Percentiles rank a stretch among this genome's conserved stretches.
Conservation (phyloP, 2,329 filamentous ascomycete species). For the Hymenoscyphus albidus region DNA sequence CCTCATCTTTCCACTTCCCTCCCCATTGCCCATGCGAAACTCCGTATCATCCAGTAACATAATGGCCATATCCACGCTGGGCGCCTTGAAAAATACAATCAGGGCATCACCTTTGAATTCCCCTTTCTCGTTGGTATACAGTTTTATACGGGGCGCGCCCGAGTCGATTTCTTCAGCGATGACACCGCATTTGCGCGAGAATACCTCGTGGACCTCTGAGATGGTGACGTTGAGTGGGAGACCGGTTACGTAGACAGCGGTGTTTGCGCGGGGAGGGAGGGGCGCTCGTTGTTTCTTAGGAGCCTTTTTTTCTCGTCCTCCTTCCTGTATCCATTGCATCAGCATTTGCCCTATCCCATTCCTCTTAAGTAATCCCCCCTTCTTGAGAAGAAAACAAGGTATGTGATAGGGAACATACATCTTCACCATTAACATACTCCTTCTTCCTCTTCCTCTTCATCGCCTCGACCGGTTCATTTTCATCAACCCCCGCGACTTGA, state of each 20-base stretch:
- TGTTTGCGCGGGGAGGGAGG: conserved; percentile 60
- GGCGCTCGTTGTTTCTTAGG: conserved; percentile 35
- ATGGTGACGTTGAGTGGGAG: conserved; percentile 75
- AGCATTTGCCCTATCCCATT: background rate
- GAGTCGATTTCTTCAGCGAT: conserved; percentile 93
- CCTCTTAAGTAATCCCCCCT: background rate
- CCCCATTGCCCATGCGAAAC: conserved; percentile 60
- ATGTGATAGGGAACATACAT: conserved; percentile 39
- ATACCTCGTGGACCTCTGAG: conserved; percentile 77
- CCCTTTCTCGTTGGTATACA: conserved; percentile 79
- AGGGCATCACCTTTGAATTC: conserved; percentile 92
- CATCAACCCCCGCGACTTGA: conserved; percentile 55
- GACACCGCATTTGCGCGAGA: conserved; percentile 80
- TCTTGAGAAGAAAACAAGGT: background rate
- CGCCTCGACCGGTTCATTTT: conserved; percentile 47
- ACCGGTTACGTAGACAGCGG: conserved; percentile 86
- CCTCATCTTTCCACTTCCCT: conserved; percentile 59
- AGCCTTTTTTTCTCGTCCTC: conserved; percentile 32
- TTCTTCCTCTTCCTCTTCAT: conserved; percentile 50
- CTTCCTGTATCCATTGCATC: conserved; percentile 26
- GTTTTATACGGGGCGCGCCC: conserved; percentile 82
- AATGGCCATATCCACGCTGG: conserved; percentile 84
- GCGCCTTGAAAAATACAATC: conserved; percentile 90
- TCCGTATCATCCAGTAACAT: conserved; percentile 77
- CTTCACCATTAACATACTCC: conserved; percentile 44